Evolutionary conservation across 257 asterid species (phyloP).

Genomic region (Plantago major): DNA sequence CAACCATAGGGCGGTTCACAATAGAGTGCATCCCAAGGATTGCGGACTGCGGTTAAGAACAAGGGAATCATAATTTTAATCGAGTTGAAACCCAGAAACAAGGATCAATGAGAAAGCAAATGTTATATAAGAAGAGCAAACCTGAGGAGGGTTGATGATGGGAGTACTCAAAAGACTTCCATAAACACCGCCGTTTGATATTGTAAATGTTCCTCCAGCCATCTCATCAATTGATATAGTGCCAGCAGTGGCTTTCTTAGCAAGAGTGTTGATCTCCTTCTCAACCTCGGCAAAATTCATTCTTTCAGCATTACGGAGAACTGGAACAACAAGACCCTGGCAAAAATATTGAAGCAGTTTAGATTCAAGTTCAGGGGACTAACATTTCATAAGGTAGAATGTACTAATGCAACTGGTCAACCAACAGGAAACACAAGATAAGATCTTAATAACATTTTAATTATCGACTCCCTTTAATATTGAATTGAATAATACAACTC

Average conservation of each 20-base stretch:
- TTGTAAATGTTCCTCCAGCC: constrained; percentile 97
- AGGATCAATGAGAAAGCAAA: neutral
- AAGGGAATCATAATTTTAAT: constrained; percentile 1
- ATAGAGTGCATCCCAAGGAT: constrained; percentile 97
- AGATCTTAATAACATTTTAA: no score
- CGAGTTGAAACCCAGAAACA: neutral
- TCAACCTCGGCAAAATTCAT: constrained; percentile 98
- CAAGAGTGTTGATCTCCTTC: constrained; percentile 78
- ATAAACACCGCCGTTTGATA: constrained; percentile 96
- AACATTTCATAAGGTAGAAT: no score
- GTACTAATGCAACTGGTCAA: no score
- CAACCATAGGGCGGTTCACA: constrained; percentile 93
- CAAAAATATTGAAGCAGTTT: constrained; percentile 15
- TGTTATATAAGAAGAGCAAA: constrained; percentile 14
- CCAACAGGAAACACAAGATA: no score
- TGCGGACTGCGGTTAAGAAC: constrained; percentile 63
- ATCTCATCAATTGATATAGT: constrained; percentile 94
- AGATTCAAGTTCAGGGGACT: constrained; percentile 5
- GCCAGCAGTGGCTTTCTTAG: constrained; percentile 88
- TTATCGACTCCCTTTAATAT: no score
- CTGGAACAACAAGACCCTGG: constrained; percentile 98
- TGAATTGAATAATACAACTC: no score
- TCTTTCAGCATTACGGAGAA: constrained; percentile 74
- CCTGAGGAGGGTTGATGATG: constrained; percentile 99
- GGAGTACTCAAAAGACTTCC: constrained; percentile 98